Conservation (phyloP, 352 stramenopile species). For the Phytopythium aichiense region DNA sequence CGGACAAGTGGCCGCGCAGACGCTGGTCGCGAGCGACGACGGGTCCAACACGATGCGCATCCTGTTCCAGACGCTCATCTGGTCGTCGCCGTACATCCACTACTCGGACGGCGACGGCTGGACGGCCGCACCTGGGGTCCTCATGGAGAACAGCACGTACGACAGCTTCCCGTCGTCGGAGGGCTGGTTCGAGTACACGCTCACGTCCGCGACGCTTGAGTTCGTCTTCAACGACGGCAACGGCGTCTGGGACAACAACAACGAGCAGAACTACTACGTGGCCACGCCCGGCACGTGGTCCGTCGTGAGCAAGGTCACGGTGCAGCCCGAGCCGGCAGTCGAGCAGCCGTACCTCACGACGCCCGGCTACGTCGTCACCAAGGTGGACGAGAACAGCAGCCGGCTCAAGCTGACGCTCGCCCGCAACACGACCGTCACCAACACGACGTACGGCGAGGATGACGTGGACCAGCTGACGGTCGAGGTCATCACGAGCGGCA, state of each 20-base stretch:
- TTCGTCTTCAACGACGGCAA: constrained; percentile 50
- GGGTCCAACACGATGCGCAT: constrained; percentile 15
- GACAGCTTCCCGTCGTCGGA: constrained; percentile 20
- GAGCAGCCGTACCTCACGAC: constrained; percentile 8
- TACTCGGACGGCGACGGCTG: constrained; percentile 30
- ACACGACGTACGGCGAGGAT: constrained; percentile 19
- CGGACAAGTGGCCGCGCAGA: constrained; percentile 6
- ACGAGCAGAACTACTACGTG: constrained; percentile 36
- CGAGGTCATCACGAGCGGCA: constrained; percentile 22
- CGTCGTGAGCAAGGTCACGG: constrained; percentile 29
- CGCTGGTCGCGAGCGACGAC: constrained; percentile 13
- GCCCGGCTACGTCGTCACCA: constrained; percentile 3
- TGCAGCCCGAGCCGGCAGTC: constrained; percentile 2
- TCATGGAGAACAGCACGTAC: constrained; percentile 25
- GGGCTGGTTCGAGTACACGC: constrained; percentile 34
- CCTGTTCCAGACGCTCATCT: constrained; percentile 22
- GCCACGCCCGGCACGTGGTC: constrained; percentile 29
- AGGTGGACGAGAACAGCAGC: constrained; percentile 4
- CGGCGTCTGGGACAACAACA: constrained; percentile 42
- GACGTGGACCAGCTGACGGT: constrained; percentile 39
- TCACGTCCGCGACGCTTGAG: constrained; percentile 30
- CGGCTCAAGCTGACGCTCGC: constrained; percentile 2
- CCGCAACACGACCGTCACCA: constrained; percentile 3
- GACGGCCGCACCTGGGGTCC: constrained; percentile 26
- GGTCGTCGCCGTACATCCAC: constrained; percentile 22